Conservation (phyloP, 331 rosid species). For the Pyracantha coccinea region DNA sequence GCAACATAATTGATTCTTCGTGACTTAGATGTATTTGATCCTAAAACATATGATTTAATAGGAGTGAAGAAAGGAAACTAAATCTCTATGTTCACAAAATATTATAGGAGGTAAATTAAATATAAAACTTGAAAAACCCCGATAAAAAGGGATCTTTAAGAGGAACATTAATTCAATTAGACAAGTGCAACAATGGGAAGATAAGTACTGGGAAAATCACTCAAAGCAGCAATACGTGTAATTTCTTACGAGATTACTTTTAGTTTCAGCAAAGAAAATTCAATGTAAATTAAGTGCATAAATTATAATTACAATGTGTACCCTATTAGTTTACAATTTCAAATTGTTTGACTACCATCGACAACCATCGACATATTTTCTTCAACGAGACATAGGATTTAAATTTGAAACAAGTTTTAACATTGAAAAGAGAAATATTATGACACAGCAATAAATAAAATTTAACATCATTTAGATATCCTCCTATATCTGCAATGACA, state of each 20-base stretch:
- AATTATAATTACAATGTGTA: background rate
- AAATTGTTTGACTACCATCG: too few species aligned
- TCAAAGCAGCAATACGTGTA: too few species aligned
- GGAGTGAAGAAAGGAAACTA: constrained; percentile 8
- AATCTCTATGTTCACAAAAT: constrained; percentile 4
- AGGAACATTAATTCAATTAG: constrained; percentile 33
- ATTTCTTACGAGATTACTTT: background rate
- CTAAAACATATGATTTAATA: constrained; percentile 26
- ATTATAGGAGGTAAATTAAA: constrained; percentile 12
- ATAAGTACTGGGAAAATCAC: background rate
- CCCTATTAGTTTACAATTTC: background rate
- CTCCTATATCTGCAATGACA: background rate
- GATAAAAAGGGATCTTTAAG: background rate
- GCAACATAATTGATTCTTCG: constrained; percentile 60
- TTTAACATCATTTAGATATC: too few species aligned
- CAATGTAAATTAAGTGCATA: background rate
- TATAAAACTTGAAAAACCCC: too few species aligned
- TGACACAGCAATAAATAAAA: too few species aligned
- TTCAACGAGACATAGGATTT: too few species aligned
- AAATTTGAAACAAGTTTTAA: too few species aligned
- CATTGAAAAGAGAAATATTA: too few species aligned
- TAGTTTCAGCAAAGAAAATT: background rate
- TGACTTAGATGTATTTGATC: constrained; percentile 33
- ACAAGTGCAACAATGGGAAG: constrained; percentile 54
- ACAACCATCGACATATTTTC: too few species aligned